A percentile compares a stretch with the other conserved stretches of the same genome.
Evolutionary conservation across 371 early-diverging fungal species (phyloP).

Genomic region (Dichotomocladium elegans): DNA sequence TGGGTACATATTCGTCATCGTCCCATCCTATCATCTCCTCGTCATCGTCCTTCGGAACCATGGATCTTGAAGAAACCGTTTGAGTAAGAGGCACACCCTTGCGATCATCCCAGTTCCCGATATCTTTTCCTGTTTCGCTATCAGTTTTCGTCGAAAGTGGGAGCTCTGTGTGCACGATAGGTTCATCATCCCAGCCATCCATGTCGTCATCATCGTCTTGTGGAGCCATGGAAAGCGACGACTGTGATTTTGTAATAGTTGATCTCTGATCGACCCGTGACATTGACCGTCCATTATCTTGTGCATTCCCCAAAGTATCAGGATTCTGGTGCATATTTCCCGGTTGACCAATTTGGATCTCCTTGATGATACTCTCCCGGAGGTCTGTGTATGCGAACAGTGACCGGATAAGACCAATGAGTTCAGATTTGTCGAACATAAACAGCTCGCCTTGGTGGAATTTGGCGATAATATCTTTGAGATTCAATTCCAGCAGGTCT

Average conservation of each 20-base stretch:
- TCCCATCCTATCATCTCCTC: not conserved
- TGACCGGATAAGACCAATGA: conserved; percentile 55
- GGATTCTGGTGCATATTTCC: not conserved
- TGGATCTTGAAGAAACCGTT: not conserved
- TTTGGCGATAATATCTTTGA: conserved; percentile 67
- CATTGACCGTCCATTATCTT: not conserved
- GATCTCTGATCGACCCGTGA: not conserved
- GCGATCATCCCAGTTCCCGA: not conserved
- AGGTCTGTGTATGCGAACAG: conserved; percentile 72
- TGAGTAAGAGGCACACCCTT: not conserved
- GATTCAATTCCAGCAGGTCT: conserved; percentile 63
- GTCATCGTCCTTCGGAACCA: not conserved
- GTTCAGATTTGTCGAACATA: conserved; percentile 56
- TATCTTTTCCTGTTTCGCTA: not conserved
- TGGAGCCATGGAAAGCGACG: not conserved
- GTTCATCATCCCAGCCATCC: not conserved
- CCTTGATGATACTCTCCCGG: conserved; percentile 57
- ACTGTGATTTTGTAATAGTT: not conserved
- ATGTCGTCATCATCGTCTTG: not conserved
- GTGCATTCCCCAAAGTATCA: not conserved
- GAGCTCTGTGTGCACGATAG: not conserved
- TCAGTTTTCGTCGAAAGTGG: not conserved
- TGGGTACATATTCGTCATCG: not conserved
- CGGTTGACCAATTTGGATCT: conserved; percentile 41
- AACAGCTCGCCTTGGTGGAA: conserved; percentile 52